Evolutionary conservation across 192 early-diverging fungal species (phyloP), one percentile per base, ranked within the genome.

Genomic region (Spinellus fusiger): DNA sequence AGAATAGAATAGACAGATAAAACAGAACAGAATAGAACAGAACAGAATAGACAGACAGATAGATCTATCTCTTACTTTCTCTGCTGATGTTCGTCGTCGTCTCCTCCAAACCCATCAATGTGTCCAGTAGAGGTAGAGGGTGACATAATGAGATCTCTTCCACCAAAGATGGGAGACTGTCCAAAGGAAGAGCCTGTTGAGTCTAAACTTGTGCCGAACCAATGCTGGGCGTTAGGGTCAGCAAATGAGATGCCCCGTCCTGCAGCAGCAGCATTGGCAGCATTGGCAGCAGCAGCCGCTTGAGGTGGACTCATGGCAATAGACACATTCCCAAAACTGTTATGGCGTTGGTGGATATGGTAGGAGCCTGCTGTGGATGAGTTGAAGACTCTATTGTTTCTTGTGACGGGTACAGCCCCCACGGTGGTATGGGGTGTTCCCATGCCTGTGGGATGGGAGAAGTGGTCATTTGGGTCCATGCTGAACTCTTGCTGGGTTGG

Each of bases 151-250:
- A 66, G 20, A 33, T 66, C 64, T 44, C 57, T 52, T 4, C 35
- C 48, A 18, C 56, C 56, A 54, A 49, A 66, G n/a, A 59, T 52
- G n/a, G 59, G 59, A 20, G 56, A 59, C 16, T 66, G 64, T 7
- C 64, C 58, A 53, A 66, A 66, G 6, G 64, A 66, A 1, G 64
- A 66, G 5, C 56, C 57, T 26, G 57, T 66, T 7, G 64, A 66
- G 22, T 66, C 64, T 4, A 66, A 32, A 47, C 64, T 66, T 20
- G 56, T 66, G 26, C 64, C 50, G 27, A 66, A 59, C 64, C 64
- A 65, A 13, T 58, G 35, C 29, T 65, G 49, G 2, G 64, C 34
- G 33, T 56, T 34, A 33, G 55, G 25, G 8, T 56, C 55, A 15
- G 56, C 37, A 23, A 65, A 52, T 13, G 49, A 58, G 28, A 59